phyloP scores from a whole-genome alignment of 148 eudicot species.

The Gaultheria prostrata region DNA sequence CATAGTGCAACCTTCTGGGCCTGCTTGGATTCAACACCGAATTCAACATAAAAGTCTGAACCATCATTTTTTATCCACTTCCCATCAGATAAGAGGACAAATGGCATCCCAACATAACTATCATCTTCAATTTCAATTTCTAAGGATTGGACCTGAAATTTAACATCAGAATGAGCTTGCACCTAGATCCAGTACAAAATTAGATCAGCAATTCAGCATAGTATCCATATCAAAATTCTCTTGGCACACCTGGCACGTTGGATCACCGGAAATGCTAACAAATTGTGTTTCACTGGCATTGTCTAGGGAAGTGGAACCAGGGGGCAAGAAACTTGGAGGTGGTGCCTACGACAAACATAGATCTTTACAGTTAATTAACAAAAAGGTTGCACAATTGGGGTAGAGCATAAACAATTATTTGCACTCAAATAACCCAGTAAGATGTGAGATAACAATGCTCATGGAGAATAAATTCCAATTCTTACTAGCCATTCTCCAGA shows the following conservation, averaged over 20 bases:
- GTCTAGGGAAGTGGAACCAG: constrained; percentile 61
- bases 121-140: constrained; percentile 70
- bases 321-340: constrained; percentile 63
- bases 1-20: constrained; percentile 35
- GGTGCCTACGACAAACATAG: constrained; percentile 55
- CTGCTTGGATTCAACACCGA: constrained; percentile 36
- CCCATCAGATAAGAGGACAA: constrained; percentile 76
- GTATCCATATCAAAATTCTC: constrained; percentile 7
- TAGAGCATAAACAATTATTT: not conserved
- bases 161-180: constrained; percentile 12
- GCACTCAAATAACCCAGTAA: not conserved
- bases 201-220: not conserved
- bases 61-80: constrained; percentile 84
- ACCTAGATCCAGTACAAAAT: not conserved
- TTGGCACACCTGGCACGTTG: constrained; percentile 52
- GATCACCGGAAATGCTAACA: constrained; percentile 40
- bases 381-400: not conserved
- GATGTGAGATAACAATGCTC: constrained; percentile 4
- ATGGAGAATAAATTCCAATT: not conserved
- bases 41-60: constrained; percentile 81
- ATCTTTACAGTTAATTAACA: not conserved
- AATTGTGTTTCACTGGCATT: constrained; percentile 70
- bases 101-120: constrained; percentile 78
- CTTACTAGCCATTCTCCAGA: constrained; percentile 87
- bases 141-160: constrained; percentile 54